A percentile compares a stretch with the other conserved stretches of the same genome.
Conservation (phyloP, 306 rosid species). For the Prunus padus region DNA sequence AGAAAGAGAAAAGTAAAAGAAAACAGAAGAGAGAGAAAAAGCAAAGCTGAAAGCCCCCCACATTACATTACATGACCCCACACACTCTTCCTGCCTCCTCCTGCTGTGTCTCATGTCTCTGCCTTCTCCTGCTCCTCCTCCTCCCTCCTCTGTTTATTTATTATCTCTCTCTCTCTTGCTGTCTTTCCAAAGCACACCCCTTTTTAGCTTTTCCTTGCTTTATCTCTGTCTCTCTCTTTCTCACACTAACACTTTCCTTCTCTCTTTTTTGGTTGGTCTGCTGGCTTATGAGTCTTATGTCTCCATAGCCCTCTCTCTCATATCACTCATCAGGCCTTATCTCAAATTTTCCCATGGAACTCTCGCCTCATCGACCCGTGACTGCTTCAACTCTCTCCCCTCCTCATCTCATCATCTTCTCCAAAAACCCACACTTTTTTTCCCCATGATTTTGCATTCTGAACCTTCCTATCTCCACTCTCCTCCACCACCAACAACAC, state of each 20-base stretch:
- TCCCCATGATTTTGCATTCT: constrained; percentile 22
- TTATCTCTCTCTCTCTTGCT: no score
- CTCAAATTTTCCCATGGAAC: constrained; percentile 27
- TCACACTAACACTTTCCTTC: constrained; percentile 22
- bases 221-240: not conserved
- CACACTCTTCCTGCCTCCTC: constrained; percentile 1
- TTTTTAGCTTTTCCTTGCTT: constrained; percentile 1
- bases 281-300: not conserved
- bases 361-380: constrained; percentile 41
- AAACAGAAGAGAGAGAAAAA: not conserved
- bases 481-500: not conserved
- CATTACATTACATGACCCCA: not conserved
- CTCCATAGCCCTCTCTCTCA: not conserved
- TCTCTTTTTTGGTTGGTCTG: not conserved
- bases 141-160: constrained; percentile 14
- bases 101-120: not conserved
- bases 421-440: not conserved
- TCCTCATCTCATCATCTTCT: not conserved
- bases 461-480: not conserved
- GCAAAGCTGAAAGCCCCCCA: constrained; percentile 8
- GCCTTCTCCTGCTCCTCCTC: not conserved
- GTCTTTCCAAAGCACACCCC: not conserved
- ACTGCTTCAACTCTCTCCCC: constrained; percentile 12
- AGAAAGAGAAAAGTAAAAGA: not conserved
- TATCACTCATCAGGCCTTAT: constrained; percentile 1